Evolutionary conservation across 371 early-diverging fungal species (phyloP), one percentile per base, ranked within the genome.

Genomic region (Thermomucor indicae-seudaticae): DNA sequence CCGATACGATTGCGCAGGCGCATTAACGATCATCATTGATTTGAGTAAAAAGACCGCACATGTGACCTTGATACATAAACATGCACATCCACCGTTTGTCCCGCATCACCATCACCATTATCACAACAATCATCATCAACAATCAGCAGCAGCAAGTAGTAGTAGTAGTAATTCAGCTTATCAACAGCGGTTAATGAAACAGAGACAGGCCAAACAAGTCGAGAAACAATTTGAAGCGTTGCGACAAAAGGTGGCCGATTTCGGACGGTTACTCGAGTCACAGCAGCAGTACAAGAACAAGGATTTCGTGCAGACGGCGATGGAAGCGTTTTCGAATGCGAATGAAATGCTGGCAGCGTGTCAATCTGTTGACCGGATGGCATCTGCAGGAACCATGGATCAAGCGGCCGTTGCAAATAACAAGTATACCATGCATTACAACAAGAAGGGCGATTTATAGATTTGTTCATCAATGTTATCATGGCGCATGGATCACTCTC

Each of bases 11-110:
- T 75, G 75, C 53, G 65, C 67, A 43, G 75, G 75, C 50, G 71
- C 69, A 49, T 51, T 75, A 47, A 75, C 75, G 10, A 68, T 75
- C 40, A 69, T 75, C 27, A 67, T 75, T 43, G 75, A 75, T 56
- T 29, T 75, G 45, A 47, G 46, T 17, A 75, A 75, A 52, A 62
- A 59, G 31, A 61, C 69, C 1, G 75, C 71, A 2, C 59, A 71
- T 53, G 65, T 75, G 28, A 75, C 71, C 12, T 55, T 75, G 49
- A 75, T 67, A 38, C 75, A 75, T 41, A 75, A 66, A 35, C 63
- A 64, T 34, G 23, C 65, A 4, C 75, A 75, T 54, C 75, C 75
- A 29, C 69, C 71, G 6, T 75, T 75, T 53, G 59, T 69, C 23
- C 65, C 69, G 39, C 64, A 66, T 55, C 62, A 67, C 27, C 63